Percentiles rank a stretch among this genome's conserved stretches.
These are phyloP conservation scores for Solanum chacoense DNA, from an alignment of 305 asterid genomes.

Conservation along the genomic window DNA sequence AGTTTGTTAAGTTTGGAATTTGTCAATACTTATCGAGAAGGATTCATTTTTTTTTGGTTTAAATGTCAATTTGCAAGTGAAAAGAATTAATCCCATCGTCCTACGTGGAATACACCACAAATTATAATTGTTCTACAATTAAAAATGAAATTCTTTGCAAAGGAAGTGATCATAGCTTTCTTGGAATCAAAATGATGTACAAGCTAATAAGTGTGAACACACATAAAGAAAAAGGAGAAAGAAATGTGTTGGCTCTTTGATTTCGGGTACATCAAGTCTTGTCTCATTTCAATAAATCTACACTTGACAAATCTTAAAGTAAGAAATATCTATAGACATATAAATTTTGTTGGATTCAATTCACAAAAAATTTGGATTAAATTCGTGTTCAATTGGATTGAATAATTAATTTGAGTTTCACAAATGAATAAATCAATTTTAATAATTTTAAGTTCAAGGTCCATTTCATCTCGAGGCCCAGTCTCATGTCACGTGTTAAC, in stretches of 20 bases:
- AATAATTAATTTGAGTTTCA: not conserved
- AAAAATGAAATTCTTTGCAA: not conserved
- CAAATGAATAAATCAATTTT: not conserved
- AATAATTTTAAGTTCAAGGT: not conserved
- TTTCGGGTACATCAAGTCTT: not conserved
- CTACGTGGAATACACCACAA: not conserved
- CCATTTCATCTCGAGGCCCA: not conserved
- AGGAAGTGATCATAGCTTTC: not conserved
- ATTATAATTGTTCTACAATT: not conserved
- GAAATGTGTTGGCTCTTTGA: not conserved
- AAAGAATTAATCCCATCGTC: not conserved
- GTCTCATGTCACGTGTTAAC: not conserved
- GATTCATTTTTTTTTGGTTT: not conserved
- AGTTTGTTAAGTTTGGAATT: too few species aligned
- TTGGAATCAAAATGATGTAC: not conserved
- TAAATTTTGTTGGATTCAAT: not conserved
- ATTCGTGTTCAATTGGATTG: not conserved
- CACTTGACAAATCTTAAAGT: not conserved
- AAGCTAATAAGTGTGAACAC: not conserved
- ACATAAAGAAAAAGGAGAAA: not conserved
- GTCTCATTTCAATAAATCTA: not conserved
- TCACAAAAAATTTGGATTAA: too few species aligned
- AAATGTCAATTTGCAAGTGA: not conserved
- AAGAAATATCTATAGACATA: not conserved
- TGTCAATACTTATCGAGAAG: too few species aligned